Conservation (phyloP, 768 basidiomycete species). For the Mycena pura region DNA sequence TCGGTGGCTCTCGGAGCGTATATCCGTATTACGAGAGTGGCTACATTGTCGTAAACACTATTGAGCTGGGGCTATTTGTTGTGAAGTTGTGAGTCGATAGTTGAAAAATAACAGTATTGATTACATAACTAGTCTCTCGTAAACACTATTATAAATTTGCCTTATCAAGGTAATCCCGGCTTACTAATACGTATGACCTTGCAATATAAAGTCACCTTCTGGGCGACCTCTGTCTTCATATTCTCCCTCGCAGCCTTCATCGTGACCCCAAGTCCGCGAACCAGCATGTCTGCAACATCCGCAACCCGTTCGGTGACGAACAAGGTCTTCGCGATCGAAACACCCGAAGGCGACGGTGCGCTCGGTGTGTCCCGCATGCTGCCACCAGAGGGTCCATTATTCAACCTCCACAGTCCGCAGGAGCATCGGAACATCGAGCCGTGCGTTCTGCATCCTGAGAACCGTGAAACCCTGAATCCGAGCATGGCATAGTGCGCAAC, state of each 20-base stretch:
- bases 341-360: conserved; percentile 54
- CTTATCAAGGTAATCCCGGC: no score
- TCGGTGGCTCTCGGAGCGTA: conserved; percentile 23
- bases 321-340: conserved; percentile 79
- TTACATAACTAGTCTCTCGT: no score
- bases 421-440: conserved; percentile 76
- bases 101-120: no score
- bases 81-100: no score
- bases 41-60: conserved; percentile 25
- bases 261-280: conserved; percentile 2
- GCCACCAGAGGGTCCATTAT: conserved; percentile 44
- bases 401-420: conserved; percentile 82
- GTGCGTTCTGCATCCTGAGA: background rate
- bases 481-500: conserved; percentile 59
- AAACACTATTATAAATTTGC: no score
- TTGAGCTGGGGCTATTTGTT: conserved; percentile 28
- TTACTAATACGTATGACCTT: background rate
- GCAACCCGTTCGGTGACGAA: conserved; percentile 76
- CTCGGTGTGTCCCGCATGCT: conserved; percentile 1
- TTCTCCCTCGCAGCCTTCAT: conserved; percentile 24
- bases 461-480: background rate
- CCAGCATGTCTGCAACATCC: conserved; percentile 38
- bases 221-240: conserved; percentile 1
- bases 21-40: conserved; percentile 28
- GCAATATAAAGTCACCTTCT: conserved; percentile 10